Base-by-base conservation (phyloP, 495 filamentous ascomycete species). In the Beverwykella pulmonaria region DNA sequence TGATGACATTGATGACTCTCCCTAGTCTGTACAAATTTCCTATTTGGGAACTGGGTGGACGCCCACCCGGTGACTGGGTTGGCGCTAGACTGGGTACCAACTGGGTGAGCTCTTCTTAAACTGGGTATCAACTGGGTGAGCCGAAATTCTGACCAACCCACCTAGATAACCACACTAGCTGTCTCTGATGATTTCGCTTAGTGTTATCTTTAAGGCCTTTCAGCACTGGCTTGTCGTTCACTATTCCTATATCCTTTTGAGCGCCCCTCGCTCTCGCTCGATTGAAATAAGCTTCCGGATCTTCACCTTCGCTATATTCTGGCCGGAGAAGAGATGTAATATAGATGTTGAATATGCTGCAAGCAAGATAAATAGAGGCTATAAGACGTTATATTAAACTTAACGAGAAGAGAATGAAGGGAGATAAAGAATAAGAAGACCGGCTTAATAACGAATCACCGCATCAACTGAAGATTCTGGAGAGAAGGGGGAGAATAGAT, bases 161-260 rank as follows among this genome's bases (percentile, higher is more conserved):
- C n/a, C n/a, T n/a, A n/a, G n/a, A n/a, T n/a, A 50, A 20, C n/a
- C n/a, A n/a, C n/a, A n/a, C 59, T 46, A 61, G 52, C 32, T 50
- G 17, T 53, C 46, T 52, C 47, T 39, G 20, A 61, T 61, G 23
- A 61, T 61, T 61, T 61, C 20, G 19, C 59, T 61, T 53, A 7
- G 32, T 61, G 23, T 25, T 26, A 27, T 50, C 44, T 61, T 34
- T 17, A 57, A 64, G 61, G 52, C 60, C 46, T 23, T 52, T 62
- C 44, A 59, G 56, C 59, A 62, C 59, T 62, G 22, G 59, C 59
- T 62, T 62, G 20, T 62, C 47, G 25, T 52, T 62, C 4, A 52
- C 59, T 5, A 62, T 59, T 20, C 56, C 56, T 59, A 27, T 59
- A 59, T 59, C 56, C 56, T 59, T 59, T 25, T 59, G 36, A 59